Evolutionary conservation across 2,329 filamentous ascomycete species (phyloP).

Genomic region (Sporothrix brasiliensis): DNA sequence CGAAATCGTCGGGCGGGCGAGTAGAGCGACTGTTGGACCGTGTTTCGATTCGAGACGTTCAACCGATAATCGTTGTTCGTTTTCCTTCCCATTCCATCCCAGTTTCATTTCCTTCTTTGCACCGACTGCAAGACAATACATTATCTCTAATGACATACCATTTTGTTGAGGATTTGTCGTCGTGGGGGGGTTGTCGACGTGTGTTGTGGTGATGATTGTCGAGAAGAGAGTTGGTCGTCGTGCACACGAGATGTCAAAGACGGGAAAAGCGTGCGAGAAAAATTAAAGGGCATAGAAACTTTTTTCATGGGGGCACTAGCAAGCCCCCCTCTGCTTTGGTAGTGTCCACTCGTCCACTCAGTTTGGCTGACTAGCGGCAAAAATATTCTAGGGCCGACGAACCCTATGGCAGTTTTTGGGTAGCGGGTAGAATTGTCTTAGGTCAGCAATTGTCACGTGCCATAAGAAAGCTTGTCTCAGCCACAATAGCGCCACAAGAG

Average conservation of each 20-base stretch:
- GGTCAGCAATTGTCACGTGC: constrained; percentile 25
- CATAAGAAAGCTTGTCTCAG: not conserved
- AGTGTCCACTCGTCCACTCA: constrained; percentile 13
- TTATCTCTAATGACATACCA: constrained; percentile 33
- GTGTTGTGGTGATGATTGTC: constrained; percentile 32
- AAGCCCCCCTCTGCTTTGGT: constrained; percentile 22
- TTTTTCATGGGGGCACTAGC: constrained; percentile 31
- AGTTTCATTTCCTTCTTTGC: not conserved
- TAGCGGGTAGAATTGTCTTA: not conserved
- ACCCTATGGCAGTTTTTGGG: constrained; percentile 30
- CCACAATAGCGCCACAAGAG: constrained; percentile 9
- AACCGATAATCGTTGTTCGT: constrained; percentile 6
- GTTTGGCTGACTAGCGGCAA: constrained; percentile 21
- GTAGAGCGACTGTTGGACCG: not conserved
- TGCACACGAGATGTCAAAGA: constrained; percentile 31
- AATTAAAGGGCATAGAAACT: constrained; percentile 30
- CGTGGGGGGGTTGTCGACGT: constrained; percentile 33
- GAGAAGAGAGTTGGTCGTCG: constrained; percentile 32
- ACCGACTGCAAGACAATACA: not conserved
- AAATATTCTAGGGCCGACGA: constrained; percentile 36
- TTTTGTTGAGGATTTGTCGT: constrained; percentile 33
- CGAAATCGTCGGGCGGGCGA: not conserved
- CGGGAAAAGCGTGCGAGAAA: constrained; percentile 36
- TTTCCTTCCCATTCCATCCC: constrained; percentile 33
- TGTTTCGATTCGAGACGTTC: constrained; percentile 10